Conservation (phyloP, 2,329 filamentous ascomycete genomes). For the Nectriaceae sp. region DNA sequence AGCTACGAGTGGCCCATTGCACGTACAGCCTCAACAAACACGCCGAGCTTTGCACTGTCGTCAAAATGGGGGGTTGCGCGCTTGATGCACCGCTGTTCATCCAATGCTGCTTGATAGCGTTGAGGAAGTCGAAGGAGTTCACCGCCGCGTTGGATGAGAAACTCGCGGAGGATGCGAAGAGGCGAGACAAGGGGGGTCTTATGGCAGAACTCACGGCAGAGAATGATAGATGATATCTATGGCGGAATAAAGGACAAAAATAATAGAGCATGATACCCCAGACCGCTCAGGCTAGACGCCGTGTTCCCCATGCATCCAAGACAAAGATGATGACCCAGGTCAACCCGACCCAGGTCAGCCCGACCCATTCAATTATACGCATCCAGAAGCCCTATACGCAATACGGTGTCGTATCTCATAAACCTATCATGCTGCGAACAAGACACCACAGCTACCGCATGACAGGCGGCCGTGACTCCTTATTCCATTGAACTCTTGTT, state of each 20-base stretch:
- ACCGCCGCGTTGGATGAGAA: constrained; percentile 71
- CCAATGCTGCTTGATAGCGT: constrained; percentile 71
- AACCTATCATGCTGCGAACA: constrained; percentile 9
- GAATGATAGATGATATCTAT: constrained; percentile 64
- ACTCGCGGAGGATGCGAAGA: constrained; percentile 76
- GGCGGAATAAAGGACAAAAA: constrained; percentile 15
- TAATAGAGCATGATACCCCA: constrained; percentile 34
- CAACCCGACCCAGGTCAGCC: too few species aligned
- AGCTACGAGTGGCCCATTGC: constrained; percentile 70
- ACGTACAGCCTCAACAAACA: constrained; percentile 86
- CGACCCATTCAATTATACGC: constrained; percentile 24
- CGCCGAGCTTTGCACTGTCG: constrained; percentile 87
- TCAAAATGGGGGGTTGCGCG: constrained; percentile 83
- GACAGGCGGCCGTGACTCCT: constrained; percentile 85
- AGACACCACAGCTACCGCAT: constrained; percentile 67
- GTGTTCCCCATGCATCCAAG: constrained; percentile 10
- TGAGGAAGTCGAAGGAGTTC: constrained; percentile 80
- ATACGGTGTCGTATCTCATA: constrained; percentile 19
- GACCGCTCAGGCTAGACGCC: constrained; percentile 4
- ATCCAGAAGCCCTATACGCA: constrained; percentile 7
- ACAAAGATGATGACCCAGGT: constrained; percentile 18
- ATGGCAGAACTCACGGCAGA: constrained; percentile 79
- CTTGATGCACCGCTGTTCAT: constrained; percentile 80
- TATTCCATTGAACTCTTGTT: constrained; percentile 93
- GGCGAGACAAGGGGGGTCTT: constrained; percentile 75